phyloP scores from a whole-genome alignment of 228 moss, liverwort and hornwort species.

The Sphagnum fallax region DNA sequence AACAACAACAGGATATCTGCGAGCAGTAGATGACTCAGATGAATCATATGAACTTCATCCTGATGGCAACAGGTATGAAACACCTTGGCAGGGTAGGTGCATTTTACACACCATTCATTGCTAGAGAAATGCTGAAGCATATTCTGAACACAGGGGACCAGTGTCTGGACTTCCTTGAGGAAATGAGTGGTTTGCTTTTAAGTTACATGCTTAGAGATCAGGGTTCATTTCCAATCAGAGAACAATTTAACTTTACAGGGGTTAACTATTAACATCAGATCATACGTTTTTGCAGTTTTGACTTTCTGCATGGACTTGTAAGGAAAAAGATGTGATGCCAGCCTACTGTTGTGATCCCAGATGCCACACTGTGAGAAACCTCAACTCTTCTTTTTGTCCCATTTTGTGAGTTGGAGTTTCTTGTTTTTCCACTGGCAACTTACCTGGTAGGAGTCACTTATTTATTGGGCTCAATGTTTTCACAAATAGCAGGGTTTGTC shows the following conservation, averaged over 20 bases:
- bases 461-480: too few relatives aligned
- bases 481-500: too few relatives aligned
- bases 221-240: neutral
- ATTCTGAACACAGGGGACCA: too few relatives aligned
- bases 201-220: too few relatives aligned
- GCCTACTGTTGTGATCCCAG: neutral
- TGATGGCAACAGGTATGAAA: slow-evolving; percentile 65
- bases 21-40: slow-evolving; percentile 56
- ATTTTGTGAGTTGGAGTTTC: too few relatives aligned
- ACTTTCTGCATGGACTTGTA: slow-evolving; percentile 76
- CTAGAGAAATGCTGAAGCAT: neutral
- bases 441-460: too few relatives aligned
- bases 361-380: too few relatives aligned
- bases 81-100: neutral
- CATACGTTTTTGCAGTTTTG: slow-evolving; percentile 48
- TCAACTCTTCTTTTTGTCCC: too few relatives aligned
- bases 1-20: slow-evolving; percentile 63
- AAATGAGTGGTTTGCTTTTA: too few relatives aligned
- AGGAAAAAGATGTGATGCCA: slow-evolving; percentile 52
- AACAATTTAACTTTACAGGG: neutral
- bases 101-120: neutral
- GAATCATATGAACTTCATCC: slow-evolving; percentile 84
- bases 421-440: too few relatives aligned
- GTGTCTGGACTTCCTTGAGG: too few relatives aligned
- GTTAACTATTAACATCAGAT: neutral